Evolutionary conservation across 1,284 basidiomycete genomes (phyloP).

Genomic region (Ustilago vetiveriae): DNA sequence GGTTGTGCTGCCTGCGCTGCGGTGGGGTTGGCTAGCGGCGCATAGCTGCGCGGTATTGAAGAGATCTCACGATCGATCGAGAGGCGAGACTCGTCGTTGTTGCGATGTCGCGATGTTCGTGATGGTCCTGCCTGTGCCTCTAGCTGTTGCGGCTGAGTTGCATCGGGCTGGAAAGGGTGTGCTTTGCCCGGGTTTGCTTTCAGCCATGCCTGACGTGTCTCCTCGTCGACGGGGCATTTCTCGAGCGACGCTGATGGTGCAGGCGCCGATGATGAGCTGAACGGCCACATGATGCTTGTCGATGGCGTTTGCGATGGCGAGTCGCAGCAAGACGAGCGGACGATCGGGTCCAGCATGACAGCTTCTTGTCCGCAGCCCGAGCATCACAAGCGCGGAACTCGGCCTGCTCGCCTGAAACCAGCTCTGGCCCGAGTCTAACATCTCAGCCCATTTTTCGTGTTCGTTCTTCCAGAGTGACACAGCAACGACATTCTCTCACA

Average conservation of each 20-base stretch:
- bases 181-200: conserved; percentile 54
- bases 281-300: conserved; percentile 36
- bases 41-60: conserved; percentile 78
- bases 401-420: not conserved
- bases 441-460: too few species aligned
- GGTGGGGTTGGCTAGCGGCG: conserved; percentile 17
- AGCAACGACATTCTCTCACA: not conserved
- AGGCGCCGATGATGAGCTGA: conserved; percentile 17
- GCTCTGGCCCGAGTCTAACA: too few species aligned
- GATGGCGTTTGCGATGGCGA: not conserved
- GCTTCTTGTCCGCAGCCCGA: too few species aligned
- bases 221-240: conserved; percentile 78
- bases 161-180: conserved; percentile 25
- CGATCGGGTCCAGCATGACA: too few species aligned
- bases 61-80: conserved; percentile 80
- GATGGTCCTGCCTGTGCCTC: conserved; percentile 21
- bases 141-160: not conserved
- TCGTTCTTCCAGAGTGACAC: not conserved
- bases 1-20: conserved; percentile 19
- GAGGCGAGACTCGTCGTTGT: conserved; percentile 58
- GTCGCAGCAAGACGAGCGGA: too few species aligned
- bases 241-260: conserved; percentile 61
- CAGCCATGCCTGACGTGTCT: conserved; percentile 67
- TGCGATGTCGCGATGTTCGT: conserved; percentile 6
- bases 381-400: conserved; percentile 1